Evolutionary conservation across 441 rosid species (phyloP).

Genomic region (Bocquillonia castaneifolia): DNA sequence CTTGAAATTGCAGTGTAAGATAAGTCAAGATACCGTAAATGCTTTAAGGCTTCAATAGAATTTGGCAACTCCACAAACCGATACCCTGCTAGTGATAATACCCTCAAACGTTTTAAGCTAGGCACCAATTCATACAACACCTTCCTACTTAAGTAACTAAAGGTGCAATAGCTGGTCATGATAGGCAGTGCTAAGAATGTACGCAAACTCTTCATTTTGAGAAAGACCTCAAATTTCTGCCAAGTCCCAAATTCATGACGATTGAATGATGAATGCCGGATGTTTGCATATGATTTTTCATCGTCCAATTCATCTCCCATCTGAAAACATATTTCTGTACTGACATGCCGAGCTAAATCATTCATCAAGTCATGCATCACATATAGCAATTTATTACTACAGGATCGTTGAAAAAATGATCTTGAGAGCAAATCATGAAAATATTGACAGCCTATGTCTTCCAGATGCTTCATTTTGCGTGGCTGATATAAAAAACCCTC

Average conservation of each 20-base stretch:
- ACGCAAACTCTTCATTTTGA: neutral
- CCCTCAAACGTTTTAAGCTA: constrained; percentile 10
- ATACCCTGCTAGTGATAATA: constrained; percentile 1
- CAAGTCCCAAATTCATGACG: too few species aligned
- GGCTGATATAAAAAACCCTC: constrained; percentile 4
- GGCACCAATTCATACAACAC: constrained; percentile 1
- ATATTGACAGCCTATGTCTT: constrained; percentile 20
- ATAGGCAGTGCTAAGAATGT: neutral
- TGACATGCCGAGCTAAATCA: too few species aligned
- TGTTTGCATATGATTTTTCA: too few species aligned
- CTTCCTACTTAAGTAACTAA: neutral
- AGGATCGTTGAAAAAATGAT: constrained; percentile 32
- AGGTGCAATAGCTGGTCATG: too few species aligned
- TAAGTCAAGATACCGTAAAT: constrained; percentile 13
- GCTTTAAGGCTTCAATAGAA: constrained; percentile 12
- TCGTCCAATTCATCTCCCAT: too few species aligned
- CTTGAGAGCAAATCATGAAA: constrained; percentile 23
- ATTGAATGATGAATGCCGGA: too few species aligned
- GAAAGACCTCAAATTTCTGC: neutral
- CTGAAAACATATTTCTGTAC: too few species aligned
- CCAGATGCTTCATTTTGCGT: neutral
- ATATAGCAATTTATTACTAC: neutral
- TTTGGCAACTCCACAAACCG: neutral
- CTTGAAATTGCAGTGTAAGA: neutral
- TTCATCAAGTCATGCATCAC: constrained; percentile 29